Evolutionary conservation across 2,329 filamentous ascomycete genomes (phyloP), one percentile per base, ranked within the genome.

Genomic region (Stagonosporopsis vannaccii): DNA sequence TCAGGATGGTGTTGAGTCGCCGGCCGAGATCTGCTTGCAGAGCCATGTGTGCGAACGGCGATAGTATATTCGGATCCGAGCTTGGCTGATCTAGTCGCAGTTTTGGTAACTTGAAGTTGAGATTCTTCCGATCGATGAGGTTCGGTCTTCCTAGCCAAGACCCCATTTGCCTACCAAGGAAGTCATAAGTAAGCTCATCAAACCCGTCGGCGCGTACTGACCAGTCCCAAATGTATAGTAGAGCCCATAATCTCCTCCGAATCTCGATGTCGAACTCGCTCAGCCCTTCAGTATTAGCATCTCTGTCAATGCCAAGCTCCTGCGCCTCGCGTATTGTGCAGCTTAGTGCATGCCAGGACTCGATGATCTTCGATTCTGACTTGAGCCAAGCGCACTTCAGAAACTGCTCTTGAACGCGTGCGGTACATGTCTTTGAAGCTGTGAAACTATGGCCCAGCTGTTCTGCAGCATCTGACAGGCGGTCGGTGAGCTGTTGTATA

Each of bases 361-460:
- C 79, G 1, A 80, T 75, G 61, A 81, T 82, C 19, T 75, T 73
- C 13, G 76, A 77, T 51, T 81, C 79, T 3, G 76, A 77, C 56
- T 82, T 82, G 39, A 76, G 77, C 80, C 80, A 83, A 20, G 74
- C 72, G 2, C 77, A 75, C 20, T 76, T 79, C 3, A 82, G 59
- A 50, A 83, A 82, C n/a, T 80, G 69, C 60, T 83, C 81, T 61
- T 83, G 81, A 1, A 83, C 77, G 15, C 82, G 78, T 32, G 73
- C 66, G 6, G 82, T 63, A 3, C 79, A 77, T 1, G 79, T 79
- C 46, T 76, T 75, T 0, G 80, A 79, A 1, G 79, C 77, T 3
- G 73, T 48, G 35, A 82, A 79, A 20, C 72, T 78, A 30, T 68
- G 65, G 52, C 77, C 79, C 9, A 83, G 65, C 53, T 76, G 74